Conservation (phyloP, 805 yeast species). For the Aciculoconidium aculeatum region DNA sequence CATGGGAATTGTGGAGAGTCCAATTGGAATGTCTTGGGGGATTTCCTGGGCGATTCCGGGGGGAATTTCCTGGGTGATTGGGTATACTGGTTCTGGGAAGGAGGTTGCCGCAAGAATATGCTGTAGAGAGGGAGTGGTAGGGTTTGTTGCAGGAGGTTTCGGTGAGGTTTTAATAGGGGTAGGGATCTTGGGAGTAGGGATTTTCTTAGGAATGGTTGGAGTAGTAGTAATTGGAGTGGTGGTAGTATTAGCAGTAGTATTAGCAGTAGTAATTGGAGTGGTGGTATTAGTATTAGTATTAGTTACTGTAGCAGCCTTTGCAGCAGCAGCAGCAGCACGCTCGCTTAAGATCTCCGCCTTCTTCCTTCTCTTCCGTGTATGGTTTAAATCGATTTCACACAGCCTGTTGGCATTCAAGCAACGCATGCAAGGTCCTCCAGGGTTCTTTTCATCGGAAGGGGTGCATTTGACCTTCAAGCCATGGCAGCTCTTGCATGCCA, state of each 20-base stretch:
- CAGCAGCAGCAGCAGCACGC: constrained; percentile 18
- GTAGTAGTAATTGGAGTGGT: constrained; percentile 1
- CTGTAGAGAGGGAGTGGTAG: too few species aligned
- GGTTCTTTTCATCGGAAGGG: constrained; percentile 56
- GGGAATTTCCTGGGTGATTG: too few species aligned
- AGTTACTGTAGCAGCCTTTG: constrained; percentile 2
- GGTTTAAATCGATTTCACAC: constrained; percentile 65
- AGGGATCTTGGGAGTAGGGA: background rate
- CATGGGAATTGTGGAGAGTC: too few species aligned
- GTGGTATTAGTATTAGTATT: too few species aligned
- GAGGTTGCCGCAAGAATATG: too few species aligned
- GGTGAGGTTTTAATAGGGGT: background rate
- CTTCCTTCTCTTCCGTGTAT: constrained; percentile 45
- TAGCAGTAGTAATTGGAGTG: too few species aligned
- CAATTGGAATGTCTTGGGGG: too few species aligned
- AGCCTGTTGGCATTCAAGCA: constrained; percentile 57
- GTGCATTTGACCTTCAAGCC: constrained; percentile 78
- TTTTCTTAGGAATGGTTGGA: background rate
- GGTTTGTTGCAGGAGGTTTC: background rate
- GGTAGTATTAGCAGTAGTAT: too few species aligned
- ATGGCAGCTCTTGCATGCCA: constrained; percentile 74
- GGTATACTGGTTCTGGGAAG: too few species aligned
- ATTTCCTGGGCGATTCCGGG: too few species aligned
- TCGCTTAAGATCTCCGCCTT: constrained; percentile 26
- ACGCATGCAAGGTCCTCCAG: constrained; percentile 64